Percentiles rank a stretch among this genome's conserved stretches.
phyloP scores from a whole-genome alignment of 306 rosid species.

The Malus sieversii region DNA sequence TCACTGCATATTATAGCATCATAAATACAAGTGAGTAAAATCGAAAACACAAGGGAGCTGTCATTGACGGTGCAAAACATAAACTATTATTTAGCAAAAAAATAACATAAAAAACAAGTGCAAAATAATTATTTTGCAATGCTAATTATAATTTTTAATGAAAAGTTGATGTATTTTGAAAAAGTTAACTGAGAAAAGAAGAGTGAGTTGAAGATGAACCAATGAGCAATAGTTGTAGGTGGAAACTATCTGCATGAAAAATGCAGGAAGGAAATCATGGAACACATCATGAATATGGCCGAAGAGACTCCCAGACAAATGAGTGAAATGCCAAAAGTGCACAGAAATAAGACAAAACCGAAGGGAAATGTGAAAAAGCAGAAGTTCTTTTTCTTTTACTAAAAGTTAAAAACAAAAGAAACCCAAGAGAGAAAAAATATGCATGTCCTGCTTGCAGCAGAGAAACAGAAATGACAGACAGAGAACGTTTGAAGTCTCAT shows the following conservation, averaged over 20 bases:
- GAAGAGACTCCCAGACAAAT: slow-evolving; percentile 21
- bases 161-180: no score
- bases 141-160: no score
- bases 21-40: background rate
- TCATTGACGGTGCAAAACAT: no score
- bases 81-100: no score
- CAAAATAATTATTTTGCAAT: no score
- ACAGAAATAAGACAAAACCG: slow-evolving; percentile 33
- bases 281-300: slow-evolving; percentile 5
- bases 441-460: slow-evolving; percentile 21
- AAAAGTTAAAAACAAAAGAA: background rate
- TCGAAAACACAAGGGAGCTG: no score
- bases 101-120: no score
- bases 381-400: background rate
- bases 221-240: background rate
- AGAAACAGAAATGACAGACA: background rate
- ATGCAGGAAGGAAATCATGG: background rate
- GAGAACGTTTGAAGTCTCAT: background rate
- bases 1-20: slow-evolving; percentile 11
- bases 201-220: background rate
- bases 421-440: slow-evolving; percentile 16
- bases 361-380: slow-evolving; percentile 12
- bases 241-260: slow-evolving; percentile 6
- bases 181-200: background rate
- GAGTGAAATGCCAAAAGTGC: slow-evolving; percentile 12